Base-by-base conservation (phyloP, 805 yeast genomes). In the Candida maltosa region DNA sequence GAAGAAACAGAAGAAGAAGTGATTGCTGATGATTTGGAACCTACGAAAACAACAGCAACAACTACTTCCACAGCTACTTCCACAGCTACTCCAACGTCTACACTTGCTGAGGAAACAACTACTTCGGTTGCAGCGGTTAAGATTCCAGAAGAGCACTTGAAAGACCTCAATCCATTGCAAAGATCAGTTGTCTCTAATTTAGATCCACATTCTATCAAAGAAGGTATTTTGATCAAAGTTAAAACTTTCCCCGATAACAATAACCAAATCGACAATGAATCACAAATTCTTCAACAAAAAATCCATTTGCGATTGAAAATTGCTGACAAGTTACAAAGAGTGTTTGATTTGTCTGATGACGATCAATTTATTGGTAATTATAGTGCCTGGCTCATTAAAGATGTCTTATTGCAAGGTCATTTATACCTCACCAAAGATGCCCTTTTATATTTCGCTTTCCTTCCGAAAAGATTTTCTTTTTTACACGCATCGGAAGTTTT, bases 401-500 rank as follows among this genome's bases (percentile, higher is more conserved):
- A 86, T 48, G 93, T 89, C 0, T 62, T 91, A 18, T 61, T 88
- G 17, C 96, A 87, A 56, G 97, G 97, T 2, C 89, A 84, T 48
- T 56, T 88, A 12, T 83, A 83, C 47, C 56, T 91, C 17, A 88
- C 97, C 1, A 58, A 66, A 28, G 62, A 70, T 11, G 75, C 76
- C 41, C 52, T 89, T 5, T 60, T 87, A 29, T 91, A 86, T 52
- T 83, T 83, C 60, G 93, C 96, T 0, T 79, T 77, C 46, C 56
- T 91, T 7, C 96, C 97, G 0, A 73, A 74, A 16, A 36, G 40
- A 29, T 35, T 41, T 23, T 30, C 47, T 6, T 24, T 39, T 9
- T 22, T 39, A 7, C 25, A 27, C n/a, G 16, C 31, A 16, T 17
- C 35, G 17, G 11, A 7, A 15, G 39, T 22, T 21, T 30, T 26